Evolutionary conservation across 176 grass and related monocot genomes (phyloP), one percentile per base, ranked within the genome.

Genomic region (Pontederia paniculata): DNA sequence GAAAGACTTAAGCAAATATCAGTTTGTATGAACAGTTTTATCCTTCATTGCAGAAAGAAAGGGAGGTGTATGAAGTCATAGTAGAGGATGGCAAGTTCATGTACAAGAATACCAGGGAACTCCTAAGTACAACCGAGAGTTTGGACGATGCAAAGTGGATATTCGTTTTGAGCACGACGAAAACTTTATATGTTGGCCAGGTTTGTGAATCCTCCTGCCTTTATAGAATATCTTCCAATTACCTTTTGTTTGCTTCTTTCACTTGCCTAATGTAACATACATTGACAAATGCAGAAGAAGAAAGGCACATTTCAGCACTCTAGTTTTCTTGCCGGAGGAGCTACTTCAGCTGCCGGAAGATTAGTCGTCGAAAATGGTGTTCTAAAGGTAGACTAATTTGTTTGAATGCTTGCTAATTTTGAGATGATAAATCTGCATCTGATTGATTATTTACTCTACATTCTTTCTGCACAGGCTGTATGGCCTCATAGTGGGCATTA

Each of bases 271-370:
- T 18, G 56, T 49, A n/a, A n/a, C 16, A 62, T 74, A 31, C 21
- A 6, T 22, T 66, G 16, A 57, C 23, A 57, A 21, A 52, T 85
- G 60, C 86, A 97, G 93, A 97, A 97, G 75, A 84, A 68, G 46
- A 97, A 81, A 55, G 93, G 93, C 18, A 88, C 72, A 77, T 97
- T 97, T 82, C 93, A 97, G 77, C 93, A 97, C 50, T 98, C 93
- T 42, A 98, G 93, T 85, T 98, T 98, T 70, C 86, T 98, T 53
- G 86, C 93, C 10, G 93, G 93, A 53, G 93, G 86, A 82, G 93
- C 93, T 53, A 98, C 86, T 44, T 91, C 86, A 72, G 83, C 93
- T 58, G 93, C 93, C 1, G 93, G 86, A 43, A 81, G 83, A 84
- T 70, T 91, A 52, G 50, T 91, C 9, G 75, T 81, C 11, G 77